phyloP scores from a whole-genome alignment of 805 yeast genomes.

The Starmerella asiatica region DNA sequence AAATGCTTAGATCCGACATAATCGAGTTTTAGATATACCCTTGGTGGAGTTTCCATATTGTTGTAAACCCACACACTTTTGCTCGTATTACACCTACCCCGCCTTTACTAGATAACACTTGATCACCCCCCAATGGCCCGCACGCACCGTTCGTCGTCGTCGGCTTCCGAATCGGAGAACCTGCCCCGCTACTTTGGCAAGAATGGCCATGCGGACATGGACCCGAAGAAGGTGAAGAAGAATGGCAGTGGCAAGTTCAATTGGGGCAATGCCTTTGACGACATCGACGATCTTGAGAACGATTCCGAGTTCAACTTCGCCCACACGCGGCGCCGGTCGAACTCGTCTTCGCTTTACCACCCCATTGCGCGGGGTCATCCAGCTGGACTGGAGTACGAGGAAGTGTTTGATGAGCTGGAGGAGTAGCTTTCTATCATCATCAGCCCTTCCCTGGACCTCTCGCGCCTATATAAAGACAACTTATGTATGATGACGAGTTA shows the following conservation, averaged over 20 bases:
- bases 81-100: not conserved
- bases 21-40: no score
- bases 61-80: no score
- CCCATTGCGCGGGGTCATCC: constrained; percentile 4
- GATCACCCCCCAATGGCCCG: no score
- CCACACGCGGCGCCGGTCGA: constrained; percentile 28
- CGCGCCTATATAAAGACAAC: no score
- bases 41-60: no score
- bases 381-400: constrained; percentile 5
- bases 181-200: constrained; percentile 68
- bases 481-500: no score
- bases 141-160: constrained; percentile 22
- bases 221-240: constrained; percentile 68
- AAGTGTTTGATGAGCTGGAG: constrained; percentile 13
- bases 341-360: constrained; percentile 20
- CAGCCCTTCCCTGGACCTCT: no score
- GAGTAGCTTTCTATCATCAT: not conserved
- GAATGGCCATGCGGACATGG: constrained; percentile 51
- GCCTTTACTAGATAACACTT: not conserved
- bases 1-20: no score
- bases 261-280: constrained; percentile 70
- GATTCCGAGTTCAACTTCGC: constrained; percentile 38
- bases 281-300: constrained; percentile 47
- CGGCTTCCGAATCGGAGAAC: constrained; percentile 40
- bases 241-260: constrained; percentile 76